Conservation (phyloP, 495 filamentous ascomycete species). For the Tuber melanosporum region DNA sequence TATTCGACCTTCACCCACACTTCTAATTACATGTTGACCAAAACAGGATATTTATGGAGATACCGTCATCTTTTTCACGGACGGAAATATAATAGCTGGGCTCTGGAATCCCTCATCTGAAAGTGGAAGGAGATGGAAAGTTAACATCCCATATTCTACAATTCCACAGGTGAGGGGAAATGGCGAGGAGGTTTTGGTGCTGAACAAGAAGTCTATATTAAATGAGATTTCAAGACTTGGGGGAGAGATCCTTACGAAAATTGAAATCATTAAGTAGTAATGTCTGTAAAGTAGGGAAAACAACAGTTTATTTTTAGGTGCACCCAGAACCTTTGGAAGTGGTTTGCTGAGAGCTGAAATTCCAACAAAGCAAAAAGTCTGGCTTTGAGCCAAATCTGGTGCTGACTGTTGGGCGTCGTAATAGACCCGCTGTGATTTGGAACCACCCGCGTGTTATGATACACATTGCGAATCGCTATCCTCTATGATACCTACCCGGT, state of each 20-base stretch:
- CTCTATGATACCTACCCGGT: no score
- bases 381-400: no score
- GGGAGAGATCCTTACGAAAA: slow-evolving; percentile 53
- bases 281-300: not conserved
- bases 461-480: no score
- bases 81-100: slow-evolving; percentile 44
- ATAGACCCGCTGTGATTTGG: no score
- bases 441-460: no score
- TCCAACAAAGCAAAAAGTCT: no score
- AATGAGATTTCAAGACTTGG: slow-evolving; percentile 72
- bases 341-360: no score
- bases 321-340: no score
- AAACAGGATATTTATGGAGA: slow-evolving; percentile 49
- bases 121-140: slow-evolving; percentile 43
- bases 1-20: not conserved
- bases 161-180: slow-evolving; percentile 15
- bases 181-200: slow-evolving; percentile 23
- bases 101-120: slow-evolving; percentile 58
- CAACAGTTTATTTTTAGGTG: not conserved
- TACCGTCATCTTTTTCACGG: slow-evolving; percentile 57
- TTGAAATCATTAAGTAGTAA: slow-evolving; percentile 47
- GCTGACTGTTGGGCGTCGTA: no score
- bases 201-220: slow-evolving; percentile 69
- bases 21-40: not conserved
- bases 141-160: slow-evolving; percentile 38